These are phyloP conservation scores for Silene coronaria DNA, from an alignment of 179 eudicot genomes.

Conservation along the genomic window DNA sequence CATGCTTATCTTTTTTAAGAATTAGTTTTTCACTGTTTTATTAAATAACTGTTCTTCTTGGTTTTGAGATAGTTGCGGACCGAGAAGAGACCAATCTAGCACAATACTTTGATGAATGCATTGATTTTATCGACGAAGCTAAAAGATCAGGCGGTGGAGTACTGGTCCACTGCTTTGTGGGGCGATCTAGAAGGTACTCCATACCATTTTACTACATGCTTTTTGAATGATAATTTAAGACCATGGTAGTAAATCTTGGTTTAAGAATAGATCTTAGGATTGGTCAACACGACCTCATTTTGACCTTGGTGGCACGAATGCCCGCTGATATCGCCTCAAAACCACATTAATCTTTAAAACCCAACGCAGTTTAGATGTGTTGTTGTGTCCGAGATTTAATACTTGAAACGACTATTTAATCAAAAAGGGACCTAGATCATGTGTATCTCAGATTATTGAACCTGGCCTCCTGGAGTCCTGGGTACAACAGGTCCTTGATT, in stretches of 20 bases:
- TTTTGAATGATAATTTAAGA: background rate
- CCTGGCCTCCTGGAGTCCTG: background rate
- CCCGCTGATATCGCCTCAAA: too few species aligned
- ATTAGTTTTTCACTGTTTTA: constrained; percentile 3
- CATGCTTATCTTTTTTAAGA: background rate
- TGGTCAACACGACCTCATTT: too few species aligned
- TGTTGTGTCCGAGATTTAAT: background rate
- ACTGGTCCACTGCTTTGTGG: constrained; percentile 79
- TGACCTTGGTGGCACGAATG: background rate
- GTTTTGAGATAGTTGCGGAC: constrained; percentile 54
- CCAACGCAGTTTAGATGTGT: background rate
- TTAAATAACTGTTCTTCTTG: constrained; percentile 5
- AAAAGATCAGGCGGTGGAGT: constrained; percentile 59
- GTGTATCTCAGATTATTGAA: background rate
- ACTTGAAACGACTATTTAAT: background rate
- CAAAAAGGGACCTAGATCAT: background rate
- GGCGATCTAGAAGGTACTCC: constrained; percentile 78
- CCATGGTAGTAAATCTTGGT: background rate
- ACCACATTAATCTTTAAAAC: background rate
- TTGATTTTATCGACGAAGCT: constrained; percentile 75
- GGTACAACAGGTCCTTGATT: background rate
- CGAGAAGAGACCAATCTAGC: constrained; percentile 42
- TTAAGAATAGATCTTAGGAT: too few species aligned
- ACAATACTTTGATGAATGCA: constrained; percentile 62
- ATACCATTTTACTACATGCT: background rate